Evolutionary conservation across 2,329 filamentous ascomycete species (phyloP).

Genomic region (Ascochyta fabae): DNA sequence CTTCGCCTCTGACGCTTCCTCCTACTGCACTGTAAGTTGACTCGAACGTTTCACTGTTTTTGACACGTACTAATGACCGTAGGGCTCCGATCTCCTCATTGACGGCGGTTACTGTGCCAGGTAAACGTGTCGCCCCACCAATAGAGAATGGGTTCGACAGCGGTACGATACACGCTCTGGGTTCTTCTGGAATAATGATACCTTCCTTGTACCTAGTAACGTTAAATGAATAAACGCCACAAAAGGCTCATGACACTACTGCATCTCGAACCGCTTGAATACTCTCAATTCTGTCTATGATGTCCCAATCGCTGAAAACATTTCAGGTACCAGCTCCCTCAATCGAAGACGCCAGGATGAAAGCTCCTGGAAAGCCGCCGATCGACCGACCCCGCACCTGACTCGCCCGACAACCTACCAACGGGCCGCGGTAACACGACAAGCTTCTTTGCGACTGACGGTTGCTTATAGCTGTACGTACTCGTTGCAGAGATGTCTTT

Average conservation of each 20-base stretch:
- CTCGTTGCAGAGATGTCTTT: background rate
- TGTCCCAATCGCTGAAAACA: background rate
- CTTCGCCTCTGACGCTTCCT: constrained; percentile 80
- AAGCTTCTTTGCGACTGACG: background rate
- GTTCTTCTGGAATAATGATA: constrained; percentile 23
- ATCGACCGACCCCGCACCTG: constrained; percentile 16
- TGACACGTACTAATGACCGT: constrained; percentile 38
- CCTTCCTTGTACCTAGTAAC: constrained; percentile 27
- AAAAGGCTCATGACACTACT: constrained; percentile 5
- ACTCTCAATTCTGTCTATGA: background rate
- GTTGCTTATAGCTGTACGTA: background rate
- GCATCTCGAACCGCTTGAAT: background rate
- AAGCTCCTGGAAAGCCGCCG: background rate
- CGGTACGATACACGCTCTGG: constrained; percentile 19
- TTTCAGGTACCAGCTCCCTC: constrained; percentile 1
- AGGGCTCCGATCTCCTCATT: constrained; percentile 71
- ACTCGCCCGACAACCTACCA: constrained; percentile 5
- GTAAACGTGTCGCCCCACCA: constrained; percentile 37
- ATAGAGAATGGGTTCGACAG: constrained; percentile 18
- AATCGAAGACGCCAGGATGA: constrained; percentile 3
- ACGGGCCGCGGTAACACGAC: constrained; percentile 18
- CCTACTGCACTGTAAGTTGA: constrained; percentile 71
- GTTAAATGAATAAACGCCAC: constrained; percentile 25
- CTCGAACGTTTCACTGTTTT: background rate
- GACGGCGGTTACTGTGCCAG: constrained; percentile 72